Base-by-base conservation (phyloP, 306 rosid species). In the Pyrus communis region DNA sequence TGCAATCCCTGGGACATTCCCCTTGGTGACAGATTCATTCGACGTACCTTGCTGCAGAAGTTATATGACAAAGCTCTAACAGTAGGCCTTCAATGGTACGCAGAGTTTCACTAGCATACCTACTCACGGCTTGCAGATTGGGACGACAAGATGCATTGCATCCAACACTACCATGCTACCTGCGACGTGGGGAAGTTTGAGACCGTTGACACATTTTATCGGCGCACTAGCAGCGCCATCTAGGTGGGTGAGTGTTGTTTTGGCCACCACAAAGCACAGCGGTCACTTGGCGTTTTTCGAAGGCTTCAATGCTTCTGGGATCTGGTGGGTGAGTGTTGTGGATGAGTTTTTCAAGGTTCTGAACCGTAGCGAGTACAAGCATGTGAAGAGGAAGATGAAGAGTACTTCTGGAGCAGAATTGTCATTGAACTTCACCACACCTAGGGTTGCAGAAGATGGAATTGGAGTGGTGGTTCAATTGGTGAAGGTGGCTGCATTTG, bases 151-250 rank as follows among this genome's bases (percentile, higher is more conserved):
- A 91, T 97, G 63, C 89, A 83, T 59, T 77, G 92, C 4, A 80
- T 93, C 77, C 82, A 97, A 78, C 97, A 93, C 86, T 93, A 88
- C 69, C 88, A 91, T 78, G 93, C 91, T 46, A 93, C 98, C 75
- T 85, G 97, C 59, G 22, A 85, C 45, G 90, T 93, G 78, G 98
- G 90, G 82, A 88, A 93, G 75, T 84, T 76, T 74, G 97, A 89
- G 96, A 93, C 92, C 12, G 93, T 93, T 22, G 98, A 93, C 84
- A 86, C 92, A n/a, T 93, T 80, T 84, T 91, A 93, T 82, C 86
- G 97, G 83, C 85, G 83, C 79, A 80, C 86, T 65, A 89, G 93
- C 86, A 91, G 96, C 79, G 60, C 97, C 78, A 72, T 67, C 75
- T 89, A 82, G 46, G 88, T 93, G 25, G 1, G 75, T 85, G 83